These are phyloP conservation scores for Paxillus involutus DNA, from an alignment of 768 basidiomycete species.

Conservation along the genomic window DNA sequence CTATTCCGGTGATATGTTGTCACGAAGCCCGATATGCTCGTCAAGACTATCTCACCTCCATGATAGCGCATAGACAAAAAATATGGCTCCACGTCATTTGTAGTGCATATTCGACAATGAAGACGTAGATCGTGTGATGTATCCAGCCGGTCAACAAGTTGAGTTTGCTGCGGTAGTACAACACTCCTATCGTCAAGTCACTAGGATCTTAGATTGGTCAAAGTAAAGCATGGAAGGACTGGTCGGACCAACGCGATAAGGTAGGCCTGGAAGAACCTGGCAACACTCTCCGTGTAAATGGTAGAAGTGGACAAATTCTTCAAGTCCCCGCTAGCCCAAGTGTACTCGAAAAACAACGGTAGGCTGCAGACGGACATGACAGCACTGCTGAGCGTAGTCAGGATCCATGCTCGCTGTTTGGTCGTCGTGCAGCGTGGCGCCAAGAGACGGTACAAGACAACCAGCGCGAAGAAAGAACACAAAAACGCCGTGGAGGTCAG, in stretches of 20 bases:
- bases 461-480: constrained; percentile 17
- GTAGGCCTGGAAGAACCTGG: constrained; percentile 48
- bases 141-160: constrained; percentile 58
- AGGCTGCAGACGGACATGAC: constrained; percentile 42
- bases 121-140: constrained; percentile 45
- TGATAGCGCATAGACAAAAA: constrained; percentile 43
- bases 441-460: constrained; percentile 29
- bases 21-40: not conserved
- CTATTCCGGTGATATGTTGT: constrained; percentile 20
- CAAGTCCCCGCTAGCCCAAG: constrained; percentile 24
- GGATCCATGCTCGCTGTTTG: constrained; percentile 49
- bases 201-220: constrained; percentile 24
- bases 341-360: constrained; percentile 37
- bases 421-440: constrained; percentile 30
- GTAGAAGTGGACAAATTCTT: constrained; percentile 21
- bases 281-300: constrained; percentile 22
- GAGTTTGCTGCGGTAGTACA: constrained; percentile 46
- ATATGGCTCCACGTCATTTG: constrained; percentile 37
- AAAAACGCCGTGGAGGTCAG: constrained; percentile 24
- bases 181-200: constrained; percentile 44
- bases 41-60: constrained; percentile 41
- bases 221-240: constrained; percentile 7
- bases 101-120: constrained; percentile 40
- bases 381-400: constrained; percentile 41
- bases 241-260: constrained; percentile 33